Evolutionary conservation across 2,329 filamentous ascomycete genomes (phyloP), one percentile per base, ranked within the genome.

Genomic region (Cryoendolithus antarcticus): DNA sequence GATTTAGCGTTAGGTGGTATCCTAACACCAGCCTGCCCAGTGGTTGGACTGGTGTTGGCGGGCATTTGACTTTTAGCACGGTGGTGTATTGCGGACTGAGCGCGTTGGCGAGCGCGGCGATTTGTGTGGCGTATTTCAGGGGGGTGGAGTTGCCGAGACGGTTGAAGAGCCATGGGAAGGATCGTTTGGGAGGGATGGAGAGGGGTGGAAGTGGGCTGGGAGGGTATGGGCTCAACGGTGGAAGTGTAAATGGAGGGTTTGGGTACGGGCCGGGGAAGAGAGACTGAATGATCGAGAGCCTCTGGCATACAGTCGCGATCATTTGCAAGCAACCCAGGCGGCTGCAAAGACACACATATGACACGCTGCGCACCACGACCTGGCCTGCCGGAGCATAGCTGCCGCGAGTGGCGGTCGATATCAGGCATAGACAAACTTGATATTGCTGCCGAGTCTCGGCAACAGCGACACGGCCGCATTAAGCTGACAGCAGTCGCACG

Each of bases 1-100:
- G 69, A 33, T 83, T 96, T 53, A 82, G 77, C 31, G 80, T 96
- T 9, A 70, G 85, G 33, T 96, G 91, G 91, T 91, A 89, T 59
- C 81, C 82, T 1, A 82, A 74, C 19, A 80, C 82, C 1, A 67
- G 71, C 30, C 65, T 89, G 46, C 83, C 82, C 46, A 58, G 67
- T 43, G 51, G 71, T 46, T 69, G 73, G 72, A 43, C 62, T 50
- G 61, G 71, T 41, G 50, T 71, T 32, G 68, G 69, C 1, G 66
- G 69, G 2, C 67, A 72, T 51, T 52, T 71, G 34, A 70, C 67
- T 40, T 63, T 64, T 39, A 64, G 59, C 37, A 71, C 67, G 35
- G 49, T 70, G 40, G 54, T 69, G 38, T 72, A 70, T 45, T 72
- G 67, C 42, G 45, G 67, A 47, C 44, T 68, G 41, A 67, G 56